Evolutionary conservation across 495 filamentous ascomycete genomes (phyloP).

Genomic region (Rhypophila decipiens): DNA sequence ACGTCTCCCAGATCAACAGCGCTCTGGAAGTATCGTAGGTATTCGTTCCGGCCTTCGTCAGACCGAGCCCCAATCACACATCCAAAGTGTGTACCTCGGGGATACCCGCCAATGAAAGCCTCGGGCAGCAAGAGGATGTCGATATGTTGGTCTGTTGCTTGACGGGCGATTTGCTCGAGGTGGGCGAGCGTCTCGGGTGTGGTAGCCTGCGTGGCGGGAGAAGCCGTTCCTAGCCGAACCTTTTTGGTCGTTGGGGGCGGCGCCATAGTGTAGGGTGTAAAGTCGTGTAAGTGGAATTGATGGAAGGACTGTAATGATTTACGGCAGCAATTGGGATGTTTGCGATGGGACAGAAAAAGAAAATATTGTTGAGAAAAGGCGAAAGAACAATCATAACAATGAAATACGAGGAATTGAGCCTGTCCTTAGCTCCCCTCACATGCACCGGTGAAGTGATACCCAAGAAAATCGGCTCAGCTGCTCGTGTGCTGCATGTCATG

Average conservation of each 20-base stretch:
- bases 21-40: slow-evolving; percentile 67
- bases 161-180: slow-evolving; percentile 49
- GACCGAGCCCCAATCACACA: slow-evolving; percentile 63
- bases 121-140: slow-evolving; percentile 87
- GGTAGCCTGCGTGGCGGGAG: slow-evolving; percentile 63
- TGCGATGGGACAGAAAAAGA: too few relatives aligned
- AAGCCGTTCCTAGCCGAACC: slow-evolving; percentile 71
- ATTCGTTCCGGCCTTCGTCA: slow-evolving; percentile 71
- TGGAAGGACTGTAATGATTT: not conserved
- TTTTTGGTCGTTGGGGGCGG: not conserved
- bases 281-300: not conserved
- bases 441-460: too few relatives aligned
- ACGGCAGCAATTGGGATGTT: not conserved
- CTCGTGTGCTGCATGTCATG: too few relatives aligned
- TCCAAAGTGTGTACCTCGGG: slow-evolving; percentile 75
- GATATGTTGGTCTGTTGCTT: slow-evolving; percentile 48
- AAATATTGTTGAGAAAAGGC: too few relatives aligned
- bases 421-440: too few relatives aligned
- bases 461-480: too few relatives aligned
- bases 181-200: slow-evolving; percentile 59
- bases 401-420: too few relatives aligned
- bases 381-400: too few relatives aligned
- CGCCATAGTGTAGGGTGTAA: not conserved
- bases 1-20: slow-evolving; percentile 86
- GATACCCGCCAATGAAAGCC: slow-evolving; percentile 90